phyloP scores from a whole-genome alignment of 2,329 filamentous ascomycete species.

The Dothiorella sarmentorum region DNA sequence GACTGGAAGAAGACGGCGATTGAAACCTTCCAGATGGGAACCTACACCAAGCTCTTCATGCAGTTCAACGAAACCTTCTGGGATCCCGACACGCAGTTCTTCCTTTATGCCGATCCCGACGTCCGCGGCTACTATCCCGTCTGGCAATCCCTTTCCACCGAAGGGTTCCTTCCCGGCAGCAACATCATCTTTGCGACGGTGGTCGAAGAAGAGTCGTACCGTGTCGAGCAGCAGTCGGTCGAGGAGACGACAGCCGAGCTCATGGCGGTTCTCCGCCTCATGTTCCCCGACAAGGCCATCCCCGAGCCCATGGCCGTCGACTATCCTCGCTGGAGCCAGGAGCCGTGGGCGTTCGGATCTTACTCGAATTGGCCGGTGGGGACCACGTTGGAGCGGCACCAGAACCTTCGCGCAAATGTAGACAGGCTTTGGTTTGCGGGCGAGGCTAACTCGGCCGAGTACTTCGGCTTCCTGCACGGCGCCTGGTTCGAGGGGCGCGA shows the following conservation, averaged over 20 bases:
- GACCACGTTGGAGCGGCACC: slow-evolving; percentile 61
- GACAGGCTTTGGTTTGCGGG: slow-evolving; percentile 62
- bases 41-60: slow-evolving; percentile 70
- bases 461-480: slow-evolving; percentile 62
- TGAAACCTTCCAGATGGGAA: slow-evolving; percentile 64
- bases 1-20: slow-evolving; percentile 64
- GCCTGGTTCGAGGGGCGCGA: slow-evolving; percentile 37
- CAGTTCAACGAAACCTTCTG: slow-evolving; percentile 68
- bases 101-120: slow-evolving; percentile 51
- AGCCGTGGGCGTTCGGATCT: slow-evolving; percentile 55
- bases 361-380: slow-evolving; percentile 67
- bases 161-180: slow-evolving; percentile 58
- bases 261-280: slow-evolving; percentile 55
- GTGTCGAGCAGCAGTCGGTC: slow-evolving; percentile 58
- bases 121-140: slow-evolving; percentile 56
- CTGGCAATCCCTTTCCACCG: slow-evolving; percentile 60
- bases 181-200: slow-evolving; percentile 66
- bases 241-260: slow-evolving; percentile 56
- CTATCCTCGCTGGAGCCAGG: slow-evolving; percentile 58
- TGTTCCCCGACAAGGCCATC: slow-evolving; percentile 57
- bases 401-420: slow-evolving; percentile 65
- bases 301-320: slow-evolving; percentile 59
- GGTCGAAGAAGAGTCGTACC: slow-evolving; percentile 54
- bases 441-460: slow-evolving; percentile 60
- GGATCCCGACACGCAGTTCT: slow-evolving; percentile 53